phyloP scores from a whole-genome alignment of 2,329 filamentous ascomycete species.

The Aureobasidium sp. region DNA sequence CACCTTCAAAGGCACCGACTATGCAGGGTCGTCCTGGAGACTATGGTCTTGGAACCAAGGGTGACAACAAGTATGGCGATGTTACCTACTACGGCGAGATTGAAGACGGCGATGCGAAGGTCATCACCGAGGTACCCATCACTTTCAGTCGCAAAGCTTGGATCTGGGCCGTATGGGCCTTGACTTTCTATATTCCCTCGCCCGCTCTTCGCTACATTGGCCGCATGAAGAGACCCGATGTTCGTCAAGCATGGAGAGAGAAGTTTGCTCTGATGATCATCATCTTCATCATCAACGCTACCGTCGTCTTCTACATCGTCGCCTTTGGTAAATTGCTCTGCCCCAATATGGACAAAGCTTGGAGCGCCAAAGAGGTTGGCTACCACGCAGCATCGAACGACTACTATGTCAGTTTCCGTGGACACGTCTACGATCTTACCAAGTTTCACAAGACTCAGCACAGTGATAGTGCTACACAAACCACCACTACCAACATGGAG shows the following conservation, averaged over 20 bases:
- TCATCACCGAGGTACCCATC: conserved; percentile 63
- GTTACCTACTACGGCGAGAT: conserved; percentile 64
- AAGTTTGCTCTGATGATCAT: conserved; percentile 78
- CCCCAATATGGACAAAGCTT: conserved; percentile 86
- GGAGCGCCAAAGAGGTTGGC: conserved; percentile 63
- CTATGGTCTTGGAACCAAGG: conserved; percentile 82
- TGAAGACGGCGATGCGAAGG: conserved; percentile 70
- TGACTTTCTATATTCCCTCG: conserved; percentile 95
- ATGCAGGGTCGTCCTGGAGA: conserved; percentile 61
- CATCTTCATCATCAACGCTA: conserved; percentile 73
- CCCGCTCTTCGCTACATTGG: conserved; percentile 72
- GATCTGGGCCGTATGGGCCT: conserved; percentile 73
- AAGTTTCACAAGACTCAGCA: conserved; percentile 84
- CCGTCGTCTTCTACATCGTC: conserved; percentile 88
- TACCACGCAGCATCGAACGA: conserved; percentile 66
- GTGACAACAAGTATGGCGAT: conserved; percentile 68
- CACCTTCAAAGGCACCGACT: conserved; percentile 51
- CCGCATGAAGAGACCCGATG: conserved; percentile 94
- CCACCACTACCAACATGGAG: conserved; percentile 59
- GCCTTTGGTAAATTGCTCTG: conserved; percentile 78
- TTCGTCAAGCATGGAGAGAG: conserved; percentile 95
- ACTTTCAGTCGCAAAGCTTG: conserved; percentile 63
- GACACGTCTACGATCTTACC: conserved; percentile 84
- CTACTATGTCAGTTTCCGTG: conserved; percentile 81
- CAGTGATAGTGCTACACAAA: conserved; percentile 62